Evolutionary conservation across 805 yeast genomes (phyloP).

Genomic region (Candida palmyrensis): DNA sequence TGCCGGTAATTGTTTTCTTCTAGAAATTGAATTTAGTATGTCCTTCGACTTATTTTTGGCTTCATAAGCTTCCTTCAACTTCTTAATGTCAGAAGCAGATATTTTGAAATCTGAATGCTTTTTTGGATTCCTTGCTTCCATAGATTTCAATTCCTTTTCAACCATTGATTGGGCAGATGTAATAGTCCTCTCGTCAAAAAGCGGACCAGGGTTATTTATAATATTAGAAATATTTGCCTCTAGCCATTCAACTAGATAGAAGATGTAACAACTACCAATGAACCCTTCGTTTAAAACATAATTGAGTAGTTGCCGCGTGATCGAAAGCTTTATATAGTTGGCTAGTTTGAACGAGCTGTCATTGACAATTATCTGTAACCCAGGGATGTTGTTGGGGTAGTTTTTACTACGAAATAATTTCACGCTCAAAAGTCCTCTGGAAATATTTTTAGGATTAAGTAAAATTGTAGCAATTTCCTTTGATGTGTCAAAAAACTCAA

Average conservation of each 20-base stretch:
- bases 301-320: conserved; percentile 42
- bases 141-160: not conserved
- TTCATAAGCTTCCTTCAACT: conserved; percentile 12
- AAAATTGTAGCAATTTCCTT: conserved; percentile 17
- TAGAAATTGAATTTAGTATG: conserved; percentile 29
- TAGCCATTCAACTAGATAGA: conserved; percentile 71
- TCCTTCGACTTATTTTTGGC: conserved; percentile 23
- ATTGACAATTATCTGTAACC: conserved; percentile 47
- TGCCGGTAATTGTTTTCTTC: conserved; percentile 71
- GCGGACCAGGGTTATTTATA: conserved; percentile 71
- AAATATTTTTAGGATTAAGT: conserved; percentile 15
- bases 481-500: conserved; percentile 23
- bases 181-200: conserved; percentile 22
- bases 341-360: conserved; percentile 52
- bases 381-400: conserved; percentile 70
- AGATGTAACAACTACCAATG: conserved; percentile 69
- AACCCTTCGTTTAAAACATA: conserved; percentile 39
- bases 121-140: not conserved
- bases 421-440: conserved; percentile 15
- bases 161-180: not conserved
- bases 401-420: conserved; percentile 21
- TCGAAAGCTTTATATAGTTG: conserved; percentile 61
- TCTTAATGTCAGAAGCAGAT: conserved; percentile 6
- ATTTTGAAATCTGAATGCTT: not conserved
- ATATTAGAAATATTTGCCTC: conserved; percentile 55